Base-by-base conservation (phyloP, 1,139 yeast species). In the Geotrichum carabidarum region DNA sequence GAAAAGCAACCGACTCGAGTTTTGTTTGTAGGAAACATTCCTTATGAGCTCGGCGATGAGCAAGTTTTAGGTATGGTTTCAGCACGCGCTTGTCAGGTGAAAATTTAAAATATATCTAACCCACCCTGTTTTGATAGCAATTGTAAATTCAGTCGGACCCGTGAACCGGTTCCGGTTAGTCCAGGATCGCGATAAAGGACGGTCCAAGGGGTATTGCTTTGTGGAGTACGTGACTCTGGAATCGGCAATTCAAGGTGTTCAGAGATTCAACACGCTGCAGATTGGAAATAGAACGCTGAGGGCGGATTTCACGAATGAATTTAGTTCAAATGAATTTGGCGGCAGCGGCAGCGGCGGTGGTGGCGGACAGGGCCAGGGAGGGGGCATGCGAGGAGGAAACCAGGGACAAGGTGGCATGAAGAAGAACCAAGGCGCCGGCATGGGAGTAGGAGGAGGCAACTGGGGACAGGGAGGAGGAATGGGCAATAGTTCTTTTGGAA, bases 31-130 rank as follows among this genome's bases (percentile, higher is more conserved):
- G 86, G 88, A 1, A 79, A 83, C 2, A 82, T 84, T 32, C 90
- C 90, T 1, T 83, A 78, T 63, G 89, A 84, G 63, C 83, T 84
- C 65, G 86, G 96, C 0, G 98, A 91, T 68, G 96, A 89, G 64
- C 97, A 91, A 69, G 86, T 91, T 27, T 71, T 82, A 70, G 90
- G 84, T 59, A 82, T 86, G 22, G 90, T 58, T n/a, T n/a, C 12
- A 4, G 14, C 12, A 4, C 37, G 14, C 37, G 2, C 12, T n/a
- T n/a, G 14, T 34, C 37, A 11, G n/a, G 6, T n/a, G n/a, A 34
- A 34, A 34, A 34, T 14, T 17, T 30, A 15, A 35, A 31, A 15
- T 18, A 42, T 2, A 15, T 42, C 15, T 37, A 11, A n/a, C 37
- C 3, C 14, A 6, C n/a, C 15, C n/a, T 37, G n/a, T 37, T n/a